Base-by-base conservation (phyloP, 805 yeast species). In the Saccharomyces jurei region DNA sequence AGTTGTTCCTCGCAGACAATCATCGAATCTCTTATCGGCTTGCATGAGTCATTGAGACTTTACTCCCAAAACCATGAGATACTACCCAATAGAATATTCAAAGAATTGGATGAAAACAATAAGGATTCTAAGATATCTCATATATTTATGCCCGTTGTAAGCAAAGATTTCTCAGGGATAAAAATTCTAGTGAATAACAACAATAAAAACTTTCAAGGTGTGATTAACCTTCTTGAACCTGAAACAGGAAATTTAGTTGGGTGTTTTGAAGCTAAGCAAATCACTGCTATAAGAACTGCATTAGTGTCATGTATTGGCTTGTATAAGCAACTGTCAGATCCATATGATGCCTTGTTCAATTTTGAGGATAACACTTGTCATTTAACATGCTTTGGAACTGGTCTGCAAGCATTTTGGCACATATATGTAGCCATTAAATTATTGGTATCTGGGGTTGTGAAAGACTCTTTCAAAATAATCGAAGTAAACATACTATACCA, bases 231-330 rank as follows among this genome's bases (percentile, higher is more conserved):
- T 10, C 58, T 83, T 27, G 79, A 82, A 58, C 77, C 78, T 49
- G 57, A 62, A 6, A 76, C 77, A 27, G 89, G 89, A 2, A 71
- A 70, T 29, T 64, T 81, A 6, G 50, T 66, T 9, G 88, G 86
- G 2, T 69, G 83, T 2, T 63, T 84, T 41, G 82, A 81, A 60
- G 88, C 86, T 2, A 72, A 73, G 52, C 74, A 82, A 0, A 65
- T 83, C 41, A 84, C 89, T 1, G 89, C 86, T 0, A 82, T 83
- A 58, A 74, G 89, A 63, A 84, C 89, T 2, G 87, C 87, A 0
- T 69, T 84, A 53, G 80, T 82, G 28, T 76, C 81, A 28, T 72
- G 78, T 6, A 63, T 82, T 21, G 26, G 30, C 14, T 48, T 28
- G 11, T 31, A 28, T 28, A 26, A 5, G 31, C 26, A 27, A 25